Conservation (phyloP, 768 basidiomycete species). For the Exsudoporus frostii region DNA sequence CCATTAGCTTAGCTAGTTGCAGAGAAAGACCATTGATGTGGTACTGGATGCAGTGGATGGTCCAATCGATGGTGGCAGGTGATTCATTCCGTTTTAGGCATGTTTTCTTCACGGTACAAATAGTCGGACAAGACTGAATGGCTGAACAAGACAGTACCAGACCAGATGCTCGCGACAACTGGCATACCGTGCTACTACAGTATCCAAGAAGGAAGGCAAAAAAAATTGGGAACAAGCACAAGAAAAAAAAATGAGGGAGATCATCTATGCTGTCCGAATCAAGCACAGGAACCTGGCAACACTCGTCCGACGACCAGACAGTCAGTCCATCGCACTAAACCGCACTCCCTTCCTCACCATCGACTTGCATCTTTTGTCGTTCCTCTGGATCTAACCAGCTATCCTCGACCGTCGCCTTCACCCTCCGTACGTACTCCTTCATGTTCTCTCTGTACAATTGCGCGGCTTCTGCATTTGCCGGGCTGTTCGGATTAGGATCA, state of each 20-base stretch:
- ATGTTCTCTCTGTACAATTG: slow-evolving; percentile 96
- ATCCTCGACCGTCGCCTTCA: slow-evolving; percentile 91
- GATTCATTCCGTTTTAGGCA: too few species aligned
- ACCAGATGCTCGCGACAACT: background rate
- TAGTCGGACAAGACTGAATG: too few species aligned
- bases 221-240: slow-evolving; percentile 1
- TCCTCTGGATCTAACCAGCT: slow-evolving; percentile 87
- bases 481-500: slow-evolving; percentile 97
- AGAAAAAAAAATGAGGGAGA: background rate
- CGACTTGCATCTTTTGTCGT: slow-evolving; percentile 54
- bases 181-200: background rate
- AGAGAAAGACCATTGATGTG: too few species aligned
- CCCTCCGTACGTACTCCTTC: slow-evolving; percentile 95
- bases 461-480: slow-evolving; percentile 97
- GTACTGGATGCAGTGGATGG: too few species aligned
- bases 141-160: background rate
- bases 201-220: background rate
- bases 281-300: background rate
- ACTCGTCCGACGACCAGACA: background rate
- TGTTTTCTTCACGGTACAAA: too few species aligned
- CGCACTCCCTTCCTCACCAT: slow-evolving; percentile 19
- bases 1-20: too few species aligned
- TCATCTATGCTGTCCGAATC: slow-evolving; percentile 1
- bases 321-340: background rate
- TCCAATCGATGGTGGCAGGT: too few species aligned